Conservation (phyloP, 805 yeast genomes). For the Kodamaea restingae region DNA sequence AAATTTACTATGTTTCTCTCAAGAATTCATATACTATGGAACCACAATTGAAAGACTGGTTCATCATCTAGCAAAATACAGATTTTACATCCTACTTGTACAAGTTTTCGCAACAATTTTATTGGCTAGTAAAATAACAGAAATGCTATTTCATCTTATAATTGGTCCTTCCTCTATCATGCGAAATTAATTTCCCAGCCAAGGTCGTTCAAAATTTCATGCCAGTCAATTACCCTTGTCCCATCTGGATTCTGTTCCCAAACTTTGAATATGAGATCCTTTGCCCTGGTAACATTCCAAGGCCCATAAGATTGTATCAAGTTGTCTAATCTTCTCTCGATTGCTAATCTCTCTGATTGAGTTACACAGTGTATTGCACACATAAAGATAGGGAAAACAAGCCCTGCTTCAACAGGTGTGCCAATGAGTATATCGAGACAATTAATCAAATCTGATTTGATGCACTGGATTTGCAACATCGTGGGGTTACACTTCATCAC, state of each 20-base stretch:
- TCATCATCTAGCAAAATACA: no score
- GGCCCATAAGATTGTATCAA: slow-evolving; percentile 64
- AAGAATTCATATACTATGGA: neutral
- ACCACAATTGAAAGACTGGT: no score
- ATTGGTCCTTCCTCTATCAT: slow-evolving; percentile 14
- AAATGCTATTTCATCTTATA: neutral
- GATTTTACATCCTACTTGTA: no score
- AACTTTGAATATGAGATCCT: slow-evolving; percentile 42
- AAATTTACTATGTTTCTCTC: no score
- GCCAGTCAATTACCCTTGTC: slow-evolving; percentile 67
- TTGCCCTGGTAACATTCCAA: slow-evolving; percentile 51
- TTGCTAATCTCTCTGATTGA: slow-evolving; percentile 46
- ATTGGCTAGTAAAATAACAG: neutral
- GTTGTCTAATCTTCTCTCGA: slow-evolving; percentile 50
- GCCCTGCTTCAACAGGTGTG: slow-evolving; percentile 63
- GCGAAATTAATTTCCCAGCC: slow-evolving; percentile 85
- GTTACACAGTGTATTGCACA: slow-evolving; percentile 68
- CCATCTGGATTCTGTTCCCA: slow-evolving; percentile 52
- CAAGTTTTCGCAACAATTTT: neutral
- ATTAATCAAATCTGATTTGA: slow-evolving; percentile 50
- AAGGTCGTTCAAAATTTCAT: slow-evolving; percentile 54
- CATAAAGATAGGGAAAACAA: slow-evolving; percentile 74
- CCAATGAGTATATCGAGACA: slow-evolving; percentile 61
- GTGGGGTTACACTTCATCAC: slow-evolving; percentile 58
- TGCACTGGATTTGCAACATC: slow-evolving; percentile 57